These are phyloP conservation scores for Bonia amplexicaulis DNA, from an alignment of 176 grass and related monocot species.

Conservation along the genomic window DNA sequence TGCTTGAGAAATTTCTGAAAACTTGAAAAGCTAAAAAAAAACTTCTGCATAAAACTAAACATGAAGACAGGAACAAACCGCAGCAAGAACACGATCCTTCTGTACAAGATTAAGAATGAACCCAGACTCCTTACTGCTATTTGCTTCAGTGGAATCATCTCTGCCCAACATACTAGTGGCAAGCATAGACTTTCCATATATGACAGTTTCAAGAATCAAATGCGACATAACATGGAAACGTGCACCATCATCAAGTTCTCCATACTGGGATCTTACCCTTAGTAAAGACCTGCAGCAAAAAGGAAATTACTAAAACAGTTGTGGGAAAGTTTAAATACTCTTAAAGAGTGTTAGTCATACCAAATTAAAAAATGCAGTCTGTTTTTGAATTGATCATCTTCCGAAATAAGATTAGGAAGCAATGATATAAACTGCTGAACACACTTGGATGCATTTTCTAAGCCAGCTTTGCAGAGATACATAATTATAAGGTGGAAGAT, in stretches of 20 bases:
- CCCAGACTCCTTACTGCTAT: constrained; percentile 71
- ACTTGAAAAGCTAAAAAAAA: constrained; percentile 7
- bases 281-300: constrained; percentile 76
- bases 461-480: constrained; percentile 91
- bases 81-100: constrained; percentile 78
- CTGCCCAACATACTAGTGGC: constrained; percentile 62
- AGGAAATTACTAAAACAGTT: constrained; percentile 22
- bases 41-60: constrained; percentile 19
- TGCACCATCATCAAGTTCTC: constrained; percentile 76
- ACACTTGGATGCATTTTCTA: constrained; percentile 73
- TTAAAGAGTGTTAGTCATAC: constrained; percentile 36
- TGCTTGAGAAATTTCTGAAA: constrained; percentile 6
- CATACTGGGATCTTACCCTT: constrained; percentile 65
- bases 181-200: constrained; percentile 80
- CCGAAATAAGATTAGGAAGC: constrained; percentile 70
- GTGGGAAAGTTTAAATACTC: background rate
- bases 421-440: constrained; percentile 83
- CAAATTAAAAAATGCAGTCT: constrained; percentile 88
- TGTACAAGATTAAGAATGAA: constrained; percentile 88
- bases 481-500: constrained; percentile 81
- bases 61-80: constrained; percentile 47
- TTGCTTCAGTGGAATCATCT: constrained; percentile 63
- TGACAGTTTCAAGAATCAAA: constrained; percentile 89
- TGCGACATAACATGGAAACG: constrained; percentile 83
- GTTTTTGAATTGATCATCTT: constrained; percentile 88